Percentiles rank a stretch among this genome's conserved stretches.
Conservation (phyloP, 1,284 basidiomycete genomes). For the Lignosus rhinocerotis region DNA sequence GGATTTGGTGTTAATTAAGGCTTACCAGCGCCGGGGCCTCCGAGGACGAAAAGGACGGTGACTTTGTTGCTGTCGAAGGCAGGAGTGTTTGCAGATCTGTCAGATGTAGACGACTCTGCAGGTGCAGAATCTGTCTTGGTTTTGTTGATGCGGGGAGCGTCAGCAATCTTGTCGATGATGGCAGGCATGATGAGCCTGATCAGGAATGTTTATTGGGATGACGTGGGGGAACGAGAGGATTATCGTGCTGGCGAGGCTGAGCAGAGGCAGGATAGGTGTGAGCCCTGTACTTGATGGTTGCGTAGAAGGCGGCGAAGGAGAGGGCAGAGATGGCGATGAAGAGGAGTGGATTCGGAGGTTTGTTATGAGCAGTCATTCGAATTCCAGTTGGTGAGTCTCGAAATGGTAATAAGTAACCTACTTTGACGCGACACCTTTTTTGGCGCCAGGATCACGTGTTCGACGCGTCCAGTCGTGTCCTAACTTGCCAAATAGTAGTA, state of each 20-base stretch:
- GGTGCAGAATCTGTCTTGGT: slow-evolving; percentile 19
- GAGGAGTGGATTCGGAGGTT: slow-evolving; percentile 62
- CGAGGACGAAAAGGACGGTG: slow-evolving; percentile 93
- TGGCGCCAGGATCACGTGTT: slow-evolving; percentile 13
- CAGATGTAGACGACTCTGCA: slow-evolving; percentile 1
- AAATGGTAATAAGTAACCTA: background rate
- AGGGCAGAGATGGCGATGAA: slow-evolving; percentile 55
- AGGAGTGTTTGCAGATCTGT: slow-evolving; percentile 31
- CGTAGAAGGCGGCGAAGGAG: slow-evolving; percentile 59
- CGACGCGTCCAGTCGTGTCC: slow-evolving; percentile 12
- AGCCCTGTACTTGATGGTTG: slow-evolving; percentile 57
- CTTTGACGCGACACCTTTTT: slow-evolving; percentile 13
- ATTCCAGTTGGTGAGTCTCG: too few relatives aligned
- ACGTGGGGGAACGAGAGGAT: slow-evolving; percentile 65
- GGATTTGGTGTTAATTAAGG: background rate
- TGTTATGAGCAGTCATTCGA: slow-evolving; percentile 27
- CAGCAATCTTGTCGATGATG: slow-evolving; percentile 52
- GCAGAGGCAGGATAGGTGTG: slow-evolving; percentile 58
- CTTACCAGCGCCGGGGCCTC: slow-evolving; percentile 92
- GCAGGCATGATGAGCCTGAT: slow-evolving; percentile 40
- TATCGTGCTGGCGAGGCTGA: slow-evolving; percentile 61
- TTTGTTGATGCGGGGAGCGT: slow-evolving; percentile 41
- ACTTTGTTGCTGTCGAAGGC: slow-evolving; percentile 78
- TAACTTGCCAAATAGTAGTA: too few relatives aligned
- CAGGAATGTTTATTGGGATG: slow-evolving; percentile 37